Base-by-base conservation (phyloP, 2,329 filamentous ascomycete genomes). In the Diaporthe vaccinii region DNA sequence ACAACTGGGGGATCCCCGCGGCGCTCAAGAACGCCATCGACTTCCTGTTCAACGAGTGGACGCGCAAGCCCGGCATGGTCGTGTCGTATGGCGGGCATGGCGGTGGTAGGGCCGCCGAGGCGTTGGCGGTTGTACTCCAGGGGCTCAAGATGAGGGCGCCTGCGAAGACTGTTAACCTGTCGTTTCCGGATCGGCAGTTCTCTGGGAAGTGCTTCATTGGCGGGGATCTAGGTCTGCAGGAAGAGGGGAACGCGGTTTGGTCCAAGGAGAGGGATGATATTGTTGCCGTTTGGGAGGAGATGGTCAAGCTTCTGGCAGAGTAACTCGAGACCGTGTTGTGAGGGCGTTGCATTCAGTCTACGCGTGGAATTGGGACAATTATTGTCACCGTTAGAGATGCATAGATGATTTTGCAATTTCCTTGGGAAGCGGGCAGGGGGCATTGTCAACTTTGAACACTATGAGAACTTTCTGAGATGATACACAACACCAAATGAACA, bases 11-110 rank as follows among this genome's bases (percentile, higher is more conserved):
- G 10, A 82, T 87, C 25, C 85, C 87, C 0, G 87, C 84, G 0
- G 84, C 83, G 22, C 78, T 88, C 28, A 90, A 89, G 81, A 89
- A 88, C 76, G 87, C 87, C 12, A 84, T 90, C 62, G 88, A 89
- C 77, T 88, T 87, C 76, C 81, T 90, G 8, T 89, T 83, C 78
- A 79, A 89, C 74, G 87, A 89, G 78, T 89, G 87, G 86, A 83
- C 78, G 31, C 85, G 84, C 15, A 89, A 89, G 78, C 84, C 87
- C 0, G 85, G 84, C 25, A 76, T 84, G 77, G 83, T 89, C 62
- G 84, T 89, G 22, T 85, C 82, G 53, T 89, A 89, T 79, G 88
- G 88, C 7, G 85, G 85, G 0, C 80, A 82, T 39, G 84, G 84
- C 14, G 84, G 84, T 8, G 77, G 72, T 28, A 78, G 78, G 53